Conservation (phyloP, 257 asterid species). For the Capsicum chinense region DNA sequence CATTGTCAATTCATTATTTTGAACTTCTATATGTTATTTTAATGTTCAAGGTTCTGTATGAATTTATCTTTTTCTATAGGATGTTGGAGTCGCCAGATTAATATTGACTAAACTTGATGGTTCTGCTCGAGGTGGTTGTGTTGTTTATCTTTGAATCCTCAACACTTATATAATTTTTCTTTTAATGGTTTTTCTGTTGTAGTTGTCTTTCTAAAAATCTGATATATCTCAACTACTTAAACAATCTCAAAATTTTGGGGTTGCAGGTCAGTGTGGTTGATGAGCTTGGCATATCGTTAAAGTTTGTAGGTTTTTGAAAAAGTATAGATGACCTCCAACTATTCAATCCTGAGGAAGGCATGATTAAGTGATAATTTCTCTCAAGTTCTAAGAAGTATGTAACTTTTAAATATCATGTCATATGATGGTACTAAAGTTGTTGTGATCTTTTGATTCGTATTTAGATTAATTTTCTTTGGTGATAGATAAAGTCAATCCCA, state of each 20-base stretch:
- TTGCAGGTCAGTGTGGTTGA: slow-evolving; percentile 91
- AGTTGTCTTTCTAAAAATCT: not conserved
- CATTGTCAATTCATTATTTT: not conserved
- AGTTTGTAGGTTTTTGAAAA: slow-evolving; percentile 94
- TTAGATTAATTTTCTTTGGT: not conserved
- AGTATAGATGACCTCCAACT: slow-evolving; percentile 87
- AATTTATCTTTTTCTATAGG: slow-evolving; percentile 50
- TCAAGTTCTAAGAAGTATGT: not conserved
- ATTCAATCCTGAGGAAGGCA: slow-evolving; percentile 76
- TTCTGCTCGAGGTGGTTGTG: slow-evolving; percentile 98
- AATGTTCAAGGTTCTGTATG: not conserved
- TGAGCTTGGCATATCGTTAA: slow-evolving; percentile 93
- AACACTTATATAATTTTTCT: not conserved
- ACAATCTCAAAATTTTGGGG: not conserved
- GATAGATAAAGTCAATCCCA: not conserved
- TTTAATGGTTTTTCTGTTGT: not conserved
- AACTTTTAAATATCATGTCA: not conserved
- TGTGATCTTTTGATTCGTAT: not conserved
- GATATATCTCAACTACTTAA: not conserved
- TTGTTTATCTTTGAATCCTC: slow-evolving; percentile 53
- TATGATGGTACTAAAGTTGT: not conserved
- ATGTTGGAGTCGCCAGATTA: slow-evolving; percentile 91
- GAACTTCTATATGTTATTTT: slow-evolving; percentile 20
- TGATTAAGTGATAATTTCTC: slow-evolving; percentile 5
- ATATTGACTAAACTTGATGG: slow-evolving; percentile 96